Percentiles rank a stretch among this genome's conserved stretches.
Evolutionary conservation across 192 early-diverging fungal genomes (phyloP).

Genomic region (Coemansia reversa): DNA sequence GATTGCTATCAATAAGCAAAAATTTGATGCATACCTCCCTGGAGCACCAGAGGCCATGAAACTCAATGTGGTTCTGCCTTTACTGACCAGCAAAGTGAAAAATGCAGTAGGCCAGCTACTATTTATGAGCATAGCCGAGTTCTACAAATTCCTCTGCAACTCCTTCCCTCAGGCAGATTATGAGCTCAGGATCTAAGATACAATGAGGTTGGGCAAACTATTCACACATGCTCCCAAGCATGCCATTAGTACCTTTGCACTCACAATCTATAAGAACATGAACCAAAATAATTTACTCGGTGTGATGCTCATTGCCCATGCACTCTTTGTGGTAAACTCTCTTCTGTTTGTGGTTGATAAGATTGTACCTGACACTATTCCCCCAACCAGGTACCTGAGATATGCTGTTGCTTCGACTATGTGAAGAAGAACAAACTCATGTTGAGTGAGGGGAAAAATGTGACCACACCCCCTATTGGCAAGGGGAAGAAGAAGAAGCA

Average conservation of each 20-base stretch:
- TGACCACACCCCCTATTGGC: background rate
- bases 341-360: background rate
- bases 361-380: background rate
- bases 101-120: too few species aligned
- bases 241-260: background rate
- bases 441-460: too few species aligned
- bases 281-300: background rate
- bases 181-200: background rate
- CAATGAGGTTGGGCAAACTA: background rate
- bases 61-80: too few species aligned
- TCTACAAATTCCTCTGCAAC: background rate
- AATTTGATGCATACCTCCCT: too few species aligned
- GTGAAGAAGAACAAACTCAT: background rate
- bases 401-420: background rate
- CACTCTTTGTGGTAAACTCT: background rate
- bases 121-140: too few species aligned
- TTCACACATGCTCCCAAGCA: background rate
- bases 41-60: too few species aligned
- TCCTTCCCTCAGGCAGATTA: background rate
- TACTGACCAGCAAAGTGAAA: too few species aligned
- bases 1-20: too few species aligned
- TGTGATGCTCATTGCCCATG: background rate
- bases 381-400: background rate
- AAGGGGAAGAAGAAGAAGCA: background rate
- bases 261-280: background rate